phyloP scores from a whole-genome alignment of 179 eudicot genomes.

The Carnegiea gigantea region DNA sequence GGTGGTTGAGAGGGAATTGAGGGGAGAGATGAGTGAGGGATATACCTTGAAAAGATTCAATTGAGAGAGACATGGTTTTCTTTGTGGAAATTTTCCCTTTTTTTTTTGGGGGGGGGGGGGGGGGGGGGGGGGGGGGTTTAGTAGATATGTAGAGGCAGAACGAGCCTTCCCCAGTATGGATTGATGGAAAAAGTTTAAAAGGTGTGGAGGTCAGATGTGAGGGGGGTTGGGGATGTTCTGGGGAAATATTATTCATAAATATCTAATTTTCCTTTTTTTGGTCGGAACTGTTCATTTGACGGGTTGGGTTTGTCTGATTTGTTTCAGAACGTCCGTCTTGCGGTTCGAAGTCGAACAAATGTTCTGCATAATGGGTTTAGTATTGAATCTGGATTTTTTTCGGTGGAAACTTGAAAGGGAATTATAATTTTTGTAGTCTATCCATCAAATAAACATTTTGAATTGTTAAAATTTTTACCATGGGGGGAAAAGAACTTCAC shows the following conservation, averaged over 20 bases:
- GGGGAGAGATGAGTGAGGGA: background rate
- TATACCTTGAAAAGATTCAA: conserved; percentile 17
- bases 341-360: too few species aligned
- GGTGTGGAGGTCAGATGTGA: background rate
- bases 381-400: too few species aligned
- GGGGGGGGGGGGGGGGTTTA: background rate
- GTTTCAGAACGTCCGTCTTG: too few species aligned
- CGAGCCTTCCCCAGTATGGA: conserved; percentile 21
- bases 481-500: too few species aligned
- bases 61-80: conserved; percentile 14
- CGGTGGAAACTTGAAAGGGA: too few species aligned
- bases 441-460: too few species aligned
- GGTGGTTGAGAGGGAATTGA: background rate
- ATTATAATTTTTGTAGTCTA: too few species aligned
- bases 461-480: too few species aligned
- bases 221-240: background rate
- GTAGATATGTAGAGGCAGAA: background rate
- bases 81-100: background rate
- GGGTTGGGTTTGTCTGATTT: too few species aligned
- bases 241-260: background rate
- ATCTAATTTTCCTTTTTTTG: too few species aligned
- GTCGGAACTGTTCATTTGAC: too few species aligned
- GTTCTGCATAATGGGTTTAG: too few species aligned
- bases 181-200: background rate
- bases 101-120: background rate